Conservation (phyloP, 2,329 filamentous ascomycete species). For the Grosmannia huntii region DNA sequence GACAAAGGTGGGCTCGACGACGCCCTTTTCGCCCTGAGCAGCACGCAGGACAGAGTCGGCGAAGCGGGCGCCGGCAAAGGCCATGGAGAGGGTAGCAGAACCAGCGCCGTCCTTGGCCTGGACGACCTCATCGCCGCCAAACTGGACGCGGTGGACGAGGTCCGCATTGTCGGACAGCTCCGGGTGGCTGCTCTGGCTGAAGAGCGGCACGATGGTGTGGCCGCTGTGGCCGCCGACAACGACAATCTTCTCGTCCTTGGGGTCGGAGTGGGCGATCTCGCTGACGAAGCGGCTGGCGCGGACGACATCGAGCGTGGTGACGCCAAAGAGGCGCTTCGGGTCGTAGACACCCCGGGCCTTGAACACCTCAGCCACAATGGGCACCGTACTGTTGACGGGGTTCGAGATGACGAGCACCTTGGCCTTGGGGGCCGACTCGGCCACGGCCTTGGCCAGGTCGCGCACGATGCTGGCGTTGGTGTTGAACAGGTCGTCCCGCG, state of each 20-base stretch:
- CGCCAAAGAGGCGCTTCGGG: constrained; percentile 97
- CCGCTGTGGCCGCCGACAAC: constrained; percentile 96
- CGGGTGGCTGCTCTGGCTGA: constrained; percentile 84
- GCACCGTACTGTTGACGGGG: constrained; percentile 99
- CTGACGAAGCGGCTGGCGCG: constrained; percentile 96
- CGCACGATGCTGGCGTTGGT: constrained; percentile 99
- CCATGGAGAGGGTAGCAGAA: constrained; percentile 97
- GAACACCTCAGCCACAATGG: constrained; percentile 94
- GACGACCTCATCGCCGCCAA: constrained; percentile 98
- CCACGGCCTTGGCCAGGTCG: constrained; percentile 90
- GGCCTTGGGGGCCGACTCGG: constrained; percentile 78
- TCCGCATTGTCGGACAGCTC: constrained; percentile 66
- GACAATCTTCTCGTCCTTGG: constrained; percentile 84
- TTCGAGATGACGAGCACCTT: constrained; percentile 97
- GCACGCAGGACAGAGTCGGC: constrained; percentile 92
- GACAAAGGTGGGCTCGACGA: constrained; percentile 92
- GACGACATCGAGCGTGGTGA: constrained; percentile 97
- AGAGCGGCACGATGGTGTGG: constrained; percentile 94
- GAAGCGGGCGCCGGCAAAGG: constrained; percentile 75
- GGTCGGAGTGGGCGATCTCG: constrained; percentile 83
- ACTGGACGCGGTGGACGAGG: constrained; percentile 91
- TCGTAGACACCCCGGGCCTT: constrained; percentile 94
- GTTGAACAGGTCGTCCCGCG: constrained; percentile 99
- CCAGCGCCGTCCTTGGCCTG: constrained; percentile 97
- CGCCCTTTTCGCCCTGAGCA: constrained; percentile 82